Evolutionary conservation across 2,329 filamentous ascomycete species (phyloP).

Genomic region (Drechslerella coelobrocha): DNA sequence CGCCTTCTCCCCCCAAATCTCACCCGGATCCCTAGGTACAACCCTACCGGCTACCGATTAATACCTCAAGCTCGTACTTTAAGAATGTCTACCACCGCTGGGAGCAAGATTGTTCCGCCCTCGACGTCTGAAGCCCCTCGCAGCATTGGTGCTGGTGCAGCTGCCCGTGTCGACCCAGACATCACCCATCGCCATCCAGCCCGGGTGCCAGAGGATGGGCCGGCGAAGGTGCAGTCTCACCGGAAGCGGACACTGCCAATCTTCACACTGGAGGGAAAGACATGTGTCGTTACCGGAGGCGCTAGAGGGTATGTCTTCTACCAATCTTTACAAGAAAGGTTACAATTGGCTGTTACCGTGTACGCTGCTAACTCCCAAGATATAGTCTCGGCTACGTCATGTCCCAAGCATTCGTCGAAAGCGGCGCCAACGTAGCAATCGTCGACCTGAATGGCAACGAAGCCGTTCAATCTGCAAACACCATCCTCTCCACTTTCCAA

Average conservation of each 20-base stretch:
- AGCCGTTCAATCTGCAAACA: slow-evolving; percentile 76
- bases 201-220: slow-evolving; percentile 23
- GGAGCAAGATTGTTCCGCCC: slow-evolving; percentile 9
- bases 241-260: slow-evolving; percentile 78
- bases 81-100: slow-evolving; percentile 21
- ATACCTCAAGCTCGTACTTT: slow-evolving; percentile 7
- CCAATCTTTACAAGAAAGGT: slow-evolving; percentile 4
- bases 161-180: slow-evolving; percentile 31
- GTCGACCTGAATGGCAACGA: slow-evolving; percentile 94
- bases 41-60: background rate
- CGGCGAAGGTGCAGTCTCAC: slow-evolving; percentile 9
- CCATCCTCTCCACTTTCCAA: slow-evolving; percentile 79
- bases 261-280: slow-evolving; percentile 84
- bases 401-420: slow-evolving; percentile 87
- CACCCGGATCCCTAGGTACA: background rate
- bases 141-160: slow-evolving; percentile 20
- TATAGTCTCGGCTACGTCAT: slow-evolving; percentile 78
- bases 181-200: slow-evolving; percentile 31
- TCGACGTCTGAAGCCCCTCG: slow-evolving; percentile 24
- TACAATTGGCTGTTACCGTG: background rate
- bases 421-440: slow-evolving; percentile 86
- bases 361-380: background rate
- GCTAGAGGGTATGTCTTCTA: slow-evolving; percentile 69
- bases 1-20: slow-evolving; percentile 10
- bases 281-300: slow-evolving; percentile 86